Evolutionary conservation across 2,329 filamentous ascomycete species (phyloP).

Genomic region (Furcasterigmium furcatum): DNA sequence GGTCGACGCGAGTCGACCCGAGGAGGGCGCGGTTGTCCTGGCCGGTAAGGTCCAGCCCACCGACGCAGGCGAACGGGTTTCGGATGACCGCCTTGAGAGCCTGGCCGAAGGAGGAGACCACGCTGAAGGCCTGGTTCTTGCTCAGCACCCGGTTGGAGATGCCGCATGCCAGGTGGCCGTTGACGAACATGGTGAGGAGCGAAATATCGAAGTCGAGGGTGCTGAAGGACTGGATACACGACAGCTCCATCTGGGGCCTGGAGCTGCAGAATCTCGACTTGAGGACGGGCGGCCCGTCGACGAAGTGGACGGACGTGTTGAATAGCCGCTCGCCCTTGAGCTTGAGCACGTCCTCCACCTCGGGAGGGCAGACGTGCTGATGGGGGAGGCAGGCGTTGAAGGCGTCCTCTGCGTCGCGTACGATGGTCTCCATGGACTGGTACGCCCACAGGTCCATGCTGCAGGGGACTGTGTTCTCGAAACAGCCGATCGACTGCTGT

Average conservation of each 20-base stretch:
- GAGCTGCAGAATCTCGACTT: constrained; percentile 27
- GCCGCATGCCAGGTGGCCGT: constrained; percentile 37
- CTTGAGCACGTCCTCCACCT: constrained; percentile 43
- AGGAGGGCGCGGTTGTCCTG: constrained; percentile 45
- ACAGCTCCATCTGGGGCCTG: constrained; percentile 21
- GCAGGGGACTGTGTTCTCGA: constrained; percentile 35
- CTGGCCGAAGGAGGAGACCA: constrained; percentile 50
- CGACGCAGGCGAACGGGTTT: constrained; percentile 35
- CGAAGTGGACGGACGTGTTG: constrained; percentile 48
- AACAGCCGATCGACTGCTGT: constrained; percentile 40
- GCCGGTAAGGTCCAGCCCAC: constrained; percentile 49
- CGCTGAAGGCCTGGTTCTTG: constrained; percentile 38
- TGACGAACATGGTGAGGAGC: constrained; percentile 38
- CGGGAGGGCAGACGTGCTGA: constrained; percentile 41
- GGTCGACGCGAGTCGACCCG: constrained; percentile 24
- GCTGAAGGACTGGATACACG: constrained; percentile 34
- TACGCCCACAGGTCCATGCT: constrained; percentile 24
- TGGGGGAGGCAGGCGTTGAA: constrained; percentile 27
- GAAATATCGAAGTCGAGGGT: constrained; percentile 44
- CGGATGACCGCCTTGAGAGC: constrained; percentile 44
- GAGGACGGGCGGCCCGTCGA: constrained; percentile 32
- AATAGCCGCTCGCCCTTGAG: constrained; percentile 40
- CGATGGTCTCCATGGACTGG: constrained; percentile 24
- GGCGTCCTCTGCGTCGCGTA: constrained; percentile 28
- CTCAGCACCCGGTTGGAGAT: constrained; percentile 41